Conservation (phyloP, 2,329 filamentous ascomycete genomes). For the Arthrobotrys iridis region DNA sequence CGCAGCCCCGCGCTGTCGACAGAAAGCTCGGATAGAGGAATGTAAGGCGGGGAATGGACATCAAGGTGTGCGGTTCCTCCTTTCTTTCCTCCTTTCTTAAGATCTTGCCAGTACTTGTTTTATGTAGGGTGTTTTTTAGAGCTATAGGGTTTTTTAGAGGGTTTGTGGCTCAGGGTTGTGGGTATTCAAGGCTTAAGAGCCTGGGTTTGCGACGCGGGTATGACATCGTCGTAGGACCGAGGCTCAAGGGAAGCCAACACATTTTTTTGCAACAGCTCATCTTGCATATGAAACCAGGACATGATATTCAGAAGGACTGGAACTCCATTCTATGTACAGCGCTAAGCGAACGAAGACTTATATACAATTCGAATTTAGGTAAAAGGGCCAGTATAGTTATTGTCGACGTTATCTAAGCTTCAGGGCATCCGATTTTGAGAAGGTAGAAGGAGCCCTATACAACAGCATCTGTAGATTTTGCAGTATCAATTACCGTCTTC, state of each 20-base stretch:
- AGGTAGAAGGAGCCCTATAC: not conserved
- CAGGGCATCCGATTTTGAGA: not conserved
- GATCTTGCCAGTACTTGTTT: too few species aligned
- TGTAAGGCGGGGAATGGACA: conserved; percentile 49
- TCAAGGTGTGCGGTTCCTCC: not conserved
- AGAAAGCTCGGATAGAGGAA: conserved; percentile 52
- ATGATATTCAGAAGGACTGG: not conserved
- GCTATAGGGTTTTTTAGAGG: not conserved
- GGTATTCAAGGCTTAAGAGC: not conserved
- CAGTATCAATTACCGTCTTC: not conserved
- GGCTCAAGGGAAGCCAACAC: conserved; percentile 45
- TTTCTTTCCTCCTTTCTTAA: too few species aligned
- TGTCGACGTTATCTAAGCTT: not conserved
- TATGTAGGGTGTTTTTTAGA: not conserved
- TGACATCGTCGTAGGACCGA: conserved; percentile 50
- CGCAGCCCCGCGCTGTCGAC: conserved; percentile 44
- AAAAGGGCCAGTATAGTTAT: too few species aligned
- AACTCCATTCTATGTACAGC: conserved; percentile 13
- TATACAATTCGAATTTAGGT: too few species aligned
- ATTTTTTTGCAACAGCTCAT: conserved; percentile 21
- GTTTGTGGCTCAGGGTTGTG: not conserved
- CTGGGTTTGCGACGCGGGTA: conserved; percentile 31
- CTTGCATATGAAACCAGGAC: conserved; percentile 3
- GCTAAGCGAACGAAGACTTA: conserved; percentile 6
- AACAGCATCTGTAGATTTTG: not conserved